Percentiles rank a stretch among this genome's conserved stretches.
Conservation (phyloP, 768 basidiomycete species). For the Suillus cothurnatus region DNA sequence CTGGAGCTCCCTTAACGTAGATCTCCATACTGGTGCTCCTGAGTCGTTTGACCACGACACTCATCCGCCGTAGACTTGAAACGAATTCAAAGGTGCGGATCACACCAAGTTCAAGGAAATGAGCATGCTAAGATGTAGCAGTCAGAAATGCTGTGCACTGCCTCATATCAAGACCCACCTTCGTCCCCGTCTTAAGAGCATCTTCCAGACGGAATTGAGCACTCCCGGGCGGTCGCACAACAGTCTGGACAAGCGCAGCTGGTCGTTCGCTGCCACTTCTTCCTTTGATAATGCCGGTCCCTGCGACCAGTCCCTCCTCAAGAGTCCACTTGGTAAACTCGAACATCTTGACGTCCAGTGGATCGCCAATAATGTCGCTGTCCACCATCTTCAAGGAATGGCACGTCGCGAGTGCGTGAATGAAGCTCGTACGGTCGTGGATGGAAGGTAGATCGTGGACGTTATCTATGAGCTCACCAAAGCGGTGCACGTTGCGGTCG, state of each 20-base stretch:
- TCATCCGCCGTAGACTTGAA: constrained; percentile 92
- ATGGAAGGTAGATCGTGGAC: constrained; percentile 81
- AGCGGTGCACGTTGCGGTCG: constrained; percentile 73
- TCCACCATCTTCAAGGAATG: constrained; percentile 93
- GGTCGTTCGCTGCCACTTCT: constrained; percentile 67
- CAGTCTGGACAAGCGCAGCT: constrained; percentile 90
- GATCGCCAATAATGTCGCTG: constrained; percentile 90
- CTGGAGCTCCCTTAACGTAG: constrained; percentile 99
- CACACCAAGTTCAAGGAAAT: constrained; percentile 96
- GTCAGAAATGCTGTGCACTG: neutral
- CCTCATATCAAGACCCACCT: constrained; percentile 47
- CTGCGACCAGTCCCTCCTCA: constrained; percentile 83
- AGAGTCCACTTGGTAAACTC: constrained; percentile 95
- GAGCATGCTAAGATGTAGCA: constrained; percentile 68
- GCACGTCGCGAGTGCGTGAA: constrained; percentile 94
- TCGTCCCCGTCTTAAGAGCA: constrained; percentile 81
- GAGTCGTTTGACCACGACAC: constrained; percentile 93
- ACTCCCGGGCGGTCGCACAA: constrained; percentile 95
- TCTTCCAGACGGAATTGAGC: constrained; percentile 90
- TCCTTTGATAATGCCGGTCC: constrained; percentile 70
- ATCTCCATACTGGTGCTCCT: constrained; percentile 96
- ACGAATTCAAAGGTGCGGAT: constrained; percentile 97
- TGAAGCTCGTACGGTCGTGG: constrained; percentile 75
- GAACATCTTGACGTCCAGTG: constrained; percentile 97
- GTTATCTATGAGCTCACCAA: constrained; percentile 89